Base-by-base conservation (phyloP, 495 filamentous ascomycete species). In the Talaromyces ruber region DNA sequence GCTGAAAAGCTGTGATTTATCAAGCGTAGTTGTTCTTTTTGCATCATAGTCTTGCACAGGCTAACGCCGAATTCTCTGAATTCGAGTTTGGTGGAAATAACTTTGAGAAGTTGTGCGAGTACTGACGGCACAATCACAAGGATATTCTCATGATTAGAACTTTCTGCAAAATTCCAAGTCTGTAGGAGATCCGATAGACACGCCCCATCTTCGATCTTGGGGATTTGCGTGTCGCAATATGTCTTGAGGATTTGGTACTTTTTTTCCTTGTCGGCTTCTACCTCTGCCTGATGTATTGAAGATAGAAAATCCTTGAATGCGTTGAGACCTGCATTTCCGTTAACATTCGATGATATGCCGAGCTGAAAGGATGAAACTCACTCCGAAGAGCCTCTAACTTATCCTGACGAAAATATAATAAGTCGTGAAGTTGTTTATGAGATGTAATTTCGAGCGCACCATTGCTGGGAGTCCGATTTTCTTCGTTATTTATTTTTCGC, bases 281-380 rank as follows among this genome's bases (percentile, higher is more conserved):
- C 78, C 59, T 80, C 76, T 52, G 72, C 57, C 47, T 83, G 80
- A 8, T 80, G 71, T 37, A 93, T 86, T 24, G 79, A 80, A 53
- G 86, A 80, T 22, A 97, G 80, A 60, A 93, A 89, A 16, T 79
- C 74, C 67, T 93, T 94, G 74, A 97, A 89, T 26, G 82, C 86
- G 62, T 85, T 82, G 1, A 96, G 79, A 18, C 84, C 91, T 94
- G 53, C 11, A 14, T 25, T 66, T 66, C 66, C 66, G 58, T 58
- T 18, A 63, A 53, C 25, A 43, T 32, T 14, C 14, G 28, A 11
- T 37, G 16, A 55, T 32, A 60, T n/a, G 7, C 5, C 25, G 5
- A 22, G 25, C 2, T 21, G 18, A n/a, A 57, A 60, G 24, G 62
- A 16, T 6, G 58, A 16, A 51, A 70, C 80, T 63, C 74, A 91